Conservation (phyloP, 192 early-diverging fungal genomes). For the Backusella circina region DNA sequence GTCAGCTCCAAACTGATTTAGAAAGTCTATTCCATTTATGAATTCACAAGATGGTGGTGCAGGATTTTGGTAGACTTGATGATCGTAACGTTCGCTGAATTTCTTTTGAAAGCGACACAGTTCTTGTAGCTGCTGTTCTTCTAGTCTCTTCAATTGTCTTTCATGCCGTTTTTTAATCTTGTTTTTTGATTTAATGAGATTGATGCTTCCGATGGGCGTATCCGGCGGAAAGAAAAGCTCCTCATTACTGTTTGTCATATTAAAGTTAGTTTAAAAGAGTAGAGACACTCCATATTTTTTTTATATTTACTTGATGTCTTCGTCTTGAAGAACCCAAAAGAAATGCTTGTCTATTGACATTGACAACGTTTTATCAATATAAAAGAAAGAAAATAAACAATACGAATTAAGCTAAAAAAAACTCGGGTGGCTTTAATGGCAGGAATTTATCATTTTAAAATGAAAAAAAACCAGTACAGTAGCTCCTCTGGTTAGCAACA, state of each 20-base stretch:
- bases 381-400: background rate
- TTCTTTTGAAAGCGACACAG: background rate
- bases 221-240: background rate
- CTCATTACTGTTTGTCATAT: background rate
- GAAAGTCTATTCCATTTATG: background rate
- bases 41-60: background rate
- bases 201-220: background rate
- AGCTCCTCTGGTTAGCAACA: no score
- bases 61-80: background rate
- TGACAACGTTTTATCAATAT: background rate
- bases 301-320: background rate
- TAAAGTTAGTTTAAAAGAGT: background rate
- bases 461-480: no score
- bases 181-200: background rate
- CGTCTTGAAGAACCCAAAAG: background rate
- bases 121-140: background rate
- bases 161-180: background rate
- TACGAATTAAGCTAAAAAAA: no score
- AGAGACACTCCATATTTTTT: no score
- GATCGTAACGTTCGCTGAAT: background rate
- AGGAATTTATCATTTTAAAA: no score
- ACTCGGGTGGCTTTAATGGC: background rate
- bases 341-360: background rate
- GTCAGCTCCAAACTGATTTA: background rate
- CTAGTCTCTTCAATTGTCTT: background rate